phyloP scores from a whole-genome alignment of 2,329 filamentous ascomycete genomes.

The Exophiala viscosa region DNA sequence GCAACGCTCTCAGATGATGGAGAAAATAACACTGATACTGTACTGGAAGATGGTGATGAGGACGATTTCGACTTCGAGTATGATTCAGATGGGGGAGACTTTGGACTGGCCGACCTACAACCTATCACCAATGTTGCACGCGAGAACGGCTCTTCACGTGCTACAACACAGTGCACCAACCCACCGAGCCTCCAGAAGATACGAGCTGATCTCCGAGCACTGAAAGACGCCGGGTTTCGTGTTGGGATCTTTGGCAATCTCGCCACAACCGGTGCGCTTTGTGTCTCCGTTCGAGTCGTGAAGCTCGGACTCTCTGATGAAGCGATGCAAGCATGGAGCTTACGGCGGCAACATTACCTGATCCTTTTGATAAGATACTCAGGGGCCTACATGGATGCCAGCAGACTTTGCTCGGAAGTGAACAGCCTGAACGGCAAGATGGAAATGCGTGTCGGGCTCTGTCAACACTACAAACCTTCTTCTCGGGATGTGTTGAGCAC shows the following conservation, averaged over 20 bases:
- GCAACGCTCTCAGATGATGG: slow-evolving; percentile 11
- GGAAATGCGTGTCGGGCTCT: slow-evolving; percentile 66
- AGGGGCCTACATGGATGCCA: slow-evolving; percentile 58
- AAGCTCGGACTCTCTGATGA: slow-evolving; percentile 72
- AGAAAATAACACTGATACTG: background rate
- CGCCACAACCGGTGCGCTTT: slow-evolving; percentile 51
- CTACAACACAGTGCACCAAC: background rate
- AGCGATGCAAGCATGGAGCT: slow-evolving; percentile 71
- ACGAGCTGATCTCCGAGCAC: slow-evolving; percentile 57
- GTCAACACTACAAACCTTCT: slow-evolving; percentile 68
- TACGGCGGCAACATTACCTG: slow-evolving; percentile 65
- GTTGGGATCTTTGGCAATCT: slow-evolving; percentile 60
- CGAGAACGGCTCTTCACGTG: background rate
- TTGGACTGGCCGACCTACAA: slow-evolving; percentile 14
- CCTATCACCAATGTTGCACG: background rate
- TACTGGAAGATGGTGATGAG: background rate
- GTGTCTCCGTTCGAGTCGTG: slow-evolving; percentile 64
- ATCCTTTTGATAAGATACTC: slow-evolving; percentile 67
- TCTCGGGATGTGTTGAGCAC: slow-evolving; percentile 50
- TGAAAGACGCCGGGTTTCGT: slow-evolving; percentile 65
- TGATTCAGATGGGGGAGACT: slow-evolving; percentile 32
- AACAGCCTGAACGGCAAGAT: slow-evolving; percentile 37
- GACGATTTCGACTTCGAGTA: slow-evolving; percentile 38
- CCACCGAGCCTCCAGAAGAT: slow-evolving; percentile 39
- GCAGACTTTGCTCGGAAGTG: slow-evolving; percentile 44